Evolutionary conservation across 768 basidiomycete species (phyloP).

Genomic region (Multifurca ochricompacta): DNA sequence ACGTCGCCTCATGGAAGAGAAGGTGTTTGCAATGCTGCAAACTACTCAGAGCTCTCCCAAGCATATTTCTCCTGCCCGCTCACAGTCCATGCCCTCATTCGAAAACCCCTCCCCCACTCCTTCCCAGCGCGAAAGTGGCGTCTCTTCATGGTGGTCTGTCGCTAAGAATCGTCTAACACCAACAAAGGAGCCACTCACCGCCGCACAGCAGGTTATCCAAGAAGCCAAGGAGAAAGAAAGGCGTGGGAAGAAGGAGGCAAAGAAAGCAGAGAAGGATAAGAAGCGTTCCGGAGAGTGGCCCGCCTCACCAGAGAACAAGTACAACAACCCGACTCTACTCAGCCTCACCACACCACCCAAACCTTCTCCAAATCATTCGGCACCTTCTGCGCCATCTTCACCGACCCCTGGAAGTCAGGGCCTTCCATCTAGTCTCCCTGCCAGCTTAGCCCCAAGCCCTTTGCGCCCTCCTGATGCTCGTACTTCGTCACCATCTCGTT

Average conservation of each 20-base stretch:
- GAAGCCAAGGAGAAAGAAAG: constrained; percentile 65
- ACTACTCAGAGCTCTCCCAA: constrained; percentile 29
- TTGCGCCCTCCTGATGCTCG: constrained; percentile 42
- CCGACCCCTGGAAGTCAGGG: constrained; percentile 54
- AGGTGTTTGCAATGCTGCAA: constrained; percentile 68
- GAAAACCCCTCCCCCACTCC: constrained; percentile 46
- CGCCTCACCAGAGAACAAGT: constrained; percentile 42
- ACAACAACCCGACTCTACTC: constrained; percentile 47
- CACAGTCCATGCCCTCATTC: constrained; percentile 38
- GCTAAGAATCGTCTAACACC: constrained; percentile 73
- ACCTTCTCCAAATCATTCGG: constrained; percentile 40
- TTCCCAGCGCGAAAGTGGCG: constrained; percentile 50
- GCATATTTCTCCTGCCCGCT: constrained; percentile 54
- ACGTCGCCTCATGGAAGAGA: constrained; percentile 60
- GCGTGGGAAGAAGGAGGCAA: constrained; percentile 32
- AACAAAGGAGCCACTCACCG: constrained; percentile 71
- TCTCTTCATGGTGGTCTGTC: constrained; percentile 55
- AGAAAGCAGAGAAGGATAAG: constrained; percentile 38
- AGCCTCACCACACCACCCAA: constrained; percentile 45
- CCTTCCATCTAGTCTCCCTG: constrained; percentile 37
- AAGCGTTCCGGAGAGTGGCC: constrained; percentile 42
- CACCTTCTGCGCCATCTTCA: constrained; percentile 49
- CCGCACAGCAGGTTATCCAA: constrained; percentile 74
- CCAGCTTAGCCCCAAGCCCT: constrained; percentile 58
- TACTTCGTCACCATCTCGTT: constrained; percentile 41